Evolutionary conservation across 805 yeast genomes (phyloP), one percentile per base, ranked within the genome.

Genomic region (Wickerhamomyces ciferrii): DNA sequence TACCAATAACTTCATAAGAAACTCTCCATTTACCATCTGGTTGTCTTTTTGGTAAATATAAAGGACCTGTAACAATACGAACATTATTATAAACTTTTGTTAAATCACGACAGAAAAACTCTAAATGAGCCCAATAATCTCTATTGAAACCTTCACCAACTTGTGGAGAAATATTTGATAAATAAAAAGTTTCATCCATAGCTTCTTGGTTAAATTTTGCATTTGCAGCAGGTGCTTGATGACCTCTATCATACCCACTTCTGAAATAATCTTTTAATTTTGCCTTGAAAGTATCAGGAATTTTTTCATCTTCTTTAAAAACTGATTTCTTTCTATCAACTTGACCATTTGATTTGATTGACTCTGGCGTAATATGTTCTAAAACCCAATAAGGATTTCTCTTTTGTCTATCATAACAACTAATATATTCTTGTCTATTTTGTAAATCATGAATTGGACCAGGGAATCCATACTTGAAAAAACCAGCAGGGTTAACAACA

Each of bases 51-150:
- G 99, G 99, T 45, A 94, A 74, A 62, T 83, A 94, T 45, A 94
- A 70, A 1, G 99, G 97, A 2, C 99, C 99, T 0, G 98, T 94
- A 60, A 94, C 84, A 34, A 94, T 75, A 53, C 97, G 74, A 13
- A 94, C 96, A 42, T 81, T 75, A 42, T 76, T 77, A 64, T 87
- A 94, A 44, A 72, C 71, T n/a, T 68, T 58, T 5, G 96, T 86
- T 51, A 92, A 74, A 46, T 87, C 74, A 51, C 99, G 75, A 41
- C 84, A 80, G 62, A 94, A 94, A 58, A 87, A 86, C 66, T 94
- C 99, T 49, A 94, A 80, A 63, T 90, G 96, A 0, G 98, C 96
- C 99, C 99, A 94, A 63, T 94, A 86, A 63, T 94, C 98, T 56
- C 99, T 76, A 68, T 94, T 94, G 71, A 94, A 94, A 0, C 99